phyloP scores from a whole-genome alignment of 1,284 basidiomycete genomes.

The Irpex sp. region DNA sequence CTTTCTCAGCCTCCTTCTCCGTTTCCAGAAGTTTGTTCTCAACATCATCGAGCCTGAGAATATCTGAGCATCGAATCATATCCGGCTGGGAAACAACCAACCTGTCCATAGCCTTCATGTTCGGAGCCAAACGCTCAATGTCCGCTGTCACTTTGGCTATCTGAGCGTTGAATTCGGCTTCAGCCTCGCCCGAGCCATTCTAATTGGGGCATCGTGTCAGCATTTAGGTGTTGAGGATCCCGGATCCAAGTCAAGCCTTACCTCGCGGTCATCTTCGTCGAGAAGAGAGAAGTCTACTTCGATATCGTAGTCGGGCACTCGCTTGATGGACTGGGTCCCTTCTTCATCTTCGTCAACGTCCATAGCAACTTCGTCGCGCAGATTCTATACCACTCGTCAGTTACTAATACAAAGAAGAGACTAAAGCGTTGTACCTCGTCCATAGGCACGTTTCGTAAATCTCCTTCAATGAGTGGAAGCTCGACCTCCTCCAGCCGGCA shows the following conservation, averaged over 20 bases:
- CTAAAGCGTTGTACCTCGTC: slow-evolving; percentile 66
- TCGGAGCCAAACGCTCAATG: slow-evolving; percentile 94
- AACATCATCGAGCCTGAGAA: slow-evolving; percentile 82
- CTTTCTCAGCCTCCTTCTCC: slow-evolving; percentile 74
- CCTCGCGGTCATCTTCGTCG: slow-evolving; percentile 82
- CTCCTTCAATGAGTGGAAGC: slow-evolving; percentile 76
- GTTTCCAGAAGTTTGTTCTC: slow-evolving; percentile 74
- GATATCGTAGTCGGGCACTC: slow-evolving; percentile 83
- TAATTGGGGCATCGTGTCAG: slow-evolving; percentile 23
- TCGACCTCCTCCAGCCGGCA: slow-evolving; percentile 93
- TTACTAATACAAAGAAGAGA: not conserved
- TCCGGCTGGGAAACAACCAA: slow-evolving; percentile 27
- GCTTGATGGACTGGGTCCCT: slow-evolving; percentile 69
- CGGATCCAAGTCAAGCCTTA: slow-evolving; percentile 28
- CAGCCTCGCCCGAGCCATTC: slow-evolving; percentile 66
- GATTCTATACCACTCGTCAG: slow-evolving; percentile 45
- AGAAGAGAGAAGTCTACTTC: slow-evolving; percentile 85
- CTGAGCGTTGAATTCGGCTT: slow-evolving; percentile 75
- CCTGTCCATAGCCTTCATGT: slow-evolving; percentile 94
- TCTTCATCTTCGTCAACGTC: slow-evolving; percentile 84
- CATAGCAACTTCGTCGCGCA: slow-evolving; percentile 84
- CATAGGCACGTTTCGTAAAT: slow-evolving; percentile 86
- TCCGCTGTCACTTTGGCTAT: slow-evolving; percentile 76
- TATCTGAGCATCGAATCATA: not conserved
- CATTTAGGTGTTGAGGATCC: not conserved